Base-by-base conservation (phyloP, 306 rosid genomes). In the Comarum palustre region DNA sequence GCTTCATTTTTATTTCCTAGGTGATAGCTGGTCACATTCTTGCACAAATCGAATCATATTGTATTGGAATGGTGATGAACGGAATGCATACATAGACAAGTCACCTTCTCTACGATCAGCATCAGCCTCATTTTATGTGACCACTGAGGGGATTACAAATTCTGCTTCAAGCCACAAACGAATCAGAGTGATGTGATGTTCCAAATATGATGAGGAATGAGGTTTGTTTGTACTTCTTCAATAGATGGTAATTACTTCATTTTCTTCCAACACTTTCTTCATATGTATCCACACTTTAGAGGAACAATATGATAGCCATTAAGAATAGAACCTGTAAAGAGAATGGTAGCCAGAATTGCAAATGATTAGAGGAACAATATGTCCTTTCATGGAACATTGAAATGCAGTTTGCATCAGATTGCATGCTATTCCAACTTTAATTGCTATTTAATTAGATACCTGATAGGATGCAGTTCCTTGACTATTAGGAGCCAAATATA, bases 1-100 rank as follows among this genome's bases (percentile, higher is more conserved):
- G 61, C 75, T 82, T 46, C 31, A 51, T 39, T 82, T 70, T 72
- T 73, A 71, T 19, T 70, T 70, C 78, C 64, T 66, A 93, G 97
- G 98, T 38, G 97, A 91, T 85, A 91, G 98, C 84, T 94, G 96
- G 97, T 91, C 98, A 46, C 95, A 94, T 84, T 89, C 89, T 9
- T 88, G 96, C 86, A 94, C 97, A 17, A 91, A 94, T 69, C 81
- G 96, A 66, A 75, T 91, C 81, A 91, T 91, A 79, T 87, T 91
- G 51, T 90, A 84, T 78, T 91, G 96, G 96, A 87, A 89, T 34
- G 90, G 80, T 32, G 83, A 89, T 43, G 96, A 91, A 43, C 64
- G 95, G 32, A 79, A 76, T 68, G 97, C 92, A 22, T 86, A 76
- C 82, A 84, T 94, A 20, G 96, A 91, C 82, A 91, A 91, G 85